phyloP scores from a whole-genome alignment of 306 rosid species.

The Vicia sativa region DNA sequence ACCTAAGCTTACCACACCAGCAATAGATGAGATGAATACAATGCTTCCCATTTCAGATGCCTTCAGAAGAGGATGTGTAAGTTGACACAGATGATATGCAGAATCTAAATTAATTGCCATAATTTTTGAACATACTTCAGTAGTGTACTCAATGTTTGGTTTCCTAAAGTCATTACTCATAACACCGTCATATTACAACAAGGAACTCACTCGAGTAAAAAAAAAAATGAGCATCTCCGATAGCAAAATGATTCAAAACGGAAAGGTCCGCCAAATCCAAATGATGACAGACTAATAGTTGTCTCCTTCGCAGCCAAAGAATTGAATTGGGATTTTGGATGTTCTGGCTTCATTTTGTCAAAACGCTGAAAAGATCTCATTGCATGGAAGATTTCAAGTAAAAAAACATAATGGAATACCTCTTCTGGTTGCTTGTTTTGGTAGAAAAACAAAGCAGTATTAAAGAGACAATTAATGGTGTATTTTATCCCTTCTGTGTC shows the following conservation, averaged over 20 bases:
- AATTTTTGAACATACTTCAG: slow-evolving; percentile 55
- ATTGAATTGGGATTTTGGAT: slow-evolving; percentile 68
- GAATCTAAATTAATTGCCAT: slow-evolving; percentile 74
- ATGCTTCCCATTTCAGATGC: slow-evolving; percentile 79
- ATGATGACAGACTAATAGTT: slow-evolving; percentile 92
- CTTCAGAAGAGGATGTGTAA: slow-evolving; percentile 75
- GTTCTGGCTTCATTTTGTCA: slow-evolving; percentile 51
- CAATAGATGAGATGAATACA: slow-evolving; percentile 83
- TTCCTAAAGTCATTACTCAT: slow-evolving; percentile 79
- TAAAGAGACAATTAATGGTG: slow-evolving; percentile 62
- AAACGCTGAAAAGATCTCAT: slow-evolving; percentile 49
- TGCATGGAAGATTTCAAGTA: slow-evolving; percentile 5
- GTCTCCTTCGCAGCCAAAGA: slow-evolving; percentile 98
- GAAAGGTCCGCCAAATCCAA: slow-evolving; percentile 89
- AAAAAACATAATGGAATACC: slow-evolving; percentile 48
- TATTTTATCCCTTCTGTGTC: slow-evolving; percentile 59
- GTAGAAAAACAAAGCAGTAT: slow-evolving; percentile 60
- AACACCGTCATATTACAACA: no score
- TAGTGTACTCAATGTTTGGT: slow-evolving; percentile 68
- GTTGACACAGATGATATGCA: slow-evolving; percentile 67
- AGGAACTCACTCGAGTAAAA: no score
- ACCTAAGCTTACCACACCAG: slow-evolving; percentile 52
- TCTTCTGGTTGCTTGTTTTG: slow-evolving; percentile 59
- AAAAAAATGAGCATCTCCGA: no score
- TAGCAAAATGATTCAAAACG: slow-evolving; percentile 84